Evolutionary conservation across 1,284 basidiomycete genomes (phyloP), one percentile per base, ranked within the genome.

Genomic region (Lignosus rhinocerotis): DNA sequence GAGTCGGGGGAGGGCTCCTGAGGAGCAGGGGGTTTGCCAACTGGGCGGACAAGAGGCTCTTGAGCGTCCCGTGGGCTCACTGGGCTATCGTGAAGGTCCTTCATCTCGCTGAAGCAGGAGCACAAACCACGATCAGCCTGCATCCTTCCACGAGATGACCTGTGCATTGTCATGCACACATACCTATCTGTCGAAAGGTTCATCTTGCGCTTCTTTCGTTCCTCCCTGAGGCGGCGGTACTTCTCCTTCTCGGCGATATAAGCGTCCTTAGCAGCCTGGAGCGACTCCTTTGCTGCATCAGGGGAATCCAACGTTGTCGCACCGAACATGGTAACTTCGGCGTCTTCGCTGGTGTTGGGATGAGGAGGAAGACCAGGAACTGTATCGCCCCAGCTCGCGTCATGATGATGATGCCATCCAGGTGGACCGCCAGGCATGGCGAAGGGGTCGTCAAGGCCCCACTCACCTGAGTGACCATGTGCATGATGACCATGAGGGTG

Each of bases 201-300:
- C 62, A 53, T 61, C 58, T 52, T 55, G 47, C 68, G 61, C 50
- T 75, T 80, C 65, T 76, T 79, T 33, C 80, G 77, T 47, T 77
- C 75, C 62, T 85, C 84, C 41, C 83, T 75, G 55, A 85, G 81
- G 62, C 74, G 73, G 34, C 86, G 80, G 65, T 90, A 90, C 31
- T 76, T 76, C 63, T 88, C 86, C 67, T 91, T 92, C 72, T 86
- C 81, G 1, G 76, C 78, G 70, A 83, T 86, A 70, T 92, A 92
- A 16, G 74, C 71, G 41, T 77, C 75, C 66, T 88, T 92, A 0
- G 87, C 86, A n/a, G 76, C 81, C 66, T 88, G 84, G 6, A 90
- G 79, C 38, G 82, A 76, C n/a, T 80, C 80, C 63, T 80, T 81
- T 45, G 84, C 72, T 19, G 83, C 80, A 60, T 83, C 65, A 3